Base-by-base conservation (phyloP, 2,329 filamentous ascomycete species). In the Aspergillus ibericus region DNA sequence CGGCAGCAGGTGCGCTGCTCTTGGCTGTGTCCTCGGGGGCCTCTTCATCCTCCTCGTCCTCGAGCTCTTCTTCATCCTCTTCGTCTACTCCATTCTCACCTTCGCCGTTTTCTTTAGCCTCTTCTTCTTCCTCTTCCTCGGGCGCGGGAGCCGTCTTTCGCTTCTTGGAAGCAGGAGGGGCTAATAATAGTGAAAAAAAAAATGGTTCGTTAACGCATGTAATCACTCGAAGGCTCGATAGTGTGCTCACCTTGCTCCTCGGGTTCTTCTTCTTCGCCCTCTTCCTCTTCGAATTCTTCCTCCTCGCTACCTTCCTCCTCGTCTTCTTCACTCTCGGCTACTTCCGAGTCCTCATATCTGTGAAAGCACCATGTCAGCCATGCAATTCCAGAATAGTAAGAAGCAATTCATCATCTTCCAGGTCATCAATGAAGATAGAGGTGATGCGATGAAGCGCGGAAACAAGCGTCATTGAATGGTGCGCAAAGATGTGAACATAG, bases 271-370 rank as follows among this genome's bases (percentile, higher is more conserved):
- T 71, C 67, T 16, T 67, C 72, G 25, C 25, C 44, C n/a, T 66
- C 70, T 32, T 69, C 70, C 4, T 60, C 70, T 29, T 68, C 59
- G 16, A 55, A 27, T 13, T 57, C 70, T 13, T 63, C 66, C 8
- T 70, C 70, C 32, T 70, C 72, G 29, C 71, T 70, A 36, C 65
- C 58, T 57, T 70, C 64, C 44, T 67, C 65, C 16, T 63, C 62
- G 18, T 68, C 70, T 18, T 70, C 70, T 12, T 63, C 68, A 34
- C 58, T 58, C 22, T 60, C 58, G 35, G 48, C 65, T 55, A 59
- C 35, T 20, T 73, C 70, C 27, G 70, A 71, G 61, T 70, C 68
- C 60, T 76, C 74, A 47, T 75, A 77, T 56, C 74, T 77, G 38
- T 61, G 27, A 18, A 9, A 7, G 25, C 18, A 36, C 25, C 40